phyloP scores from a whole-genome alignment of 371 early-diverging fungal species.

The Lichtheimia ramosa region DNA sequence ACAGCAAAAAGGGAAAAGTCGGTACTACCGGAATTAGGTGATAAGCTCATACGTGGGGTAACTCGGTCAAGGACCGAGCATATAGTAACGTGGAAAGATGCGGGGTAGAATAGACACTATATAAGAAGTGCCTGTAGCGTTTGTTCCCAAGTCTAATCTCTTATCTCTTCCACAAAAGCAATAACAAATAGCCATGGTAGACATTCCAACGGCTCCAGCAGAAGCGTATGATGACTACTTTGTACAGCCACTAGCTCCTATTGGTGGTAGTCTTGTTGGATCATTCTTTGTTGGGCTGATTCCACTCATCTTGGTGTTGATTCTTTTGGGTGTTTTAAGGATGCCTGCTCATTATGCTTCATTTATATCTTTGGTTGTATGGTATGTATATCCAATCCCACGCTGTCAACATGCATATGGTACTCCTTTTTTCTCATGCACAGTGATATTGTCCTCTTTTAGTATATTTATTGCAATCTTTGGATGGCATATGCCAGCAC shows the following conservation, averaged over 20 bases:
- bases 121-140: too few relatives aligned
- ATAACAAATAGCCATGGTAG: slow-evolving; percentile 17
- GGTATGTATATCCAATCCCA: slow-evolving; percentile 19
- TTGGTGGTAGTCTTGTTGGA: slow-evolving; percentile 40
- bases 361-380: slow-evolving; percentile 29
- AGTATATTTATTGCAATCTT: slow-evolving; percentile 57
- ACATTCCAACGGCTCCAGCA: slow-evolving; percentile 25
- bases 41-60: too few relatives aligned
- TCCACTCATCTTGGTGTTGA: slow-evolving; percentile 37
- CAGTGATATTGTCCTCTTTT: neutral
- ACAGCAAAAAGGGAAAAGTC: too few relatives aligned
- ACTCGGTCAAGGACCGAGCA: too few relatives aligned
- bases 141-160: too few relatives aligned
- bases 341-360: slow-evolving; percentile 42
- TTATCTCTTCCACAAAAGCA: too few relatives aligned
- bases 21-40: too few relatives aligned
- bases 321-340: slow-evolving; percentile 36
- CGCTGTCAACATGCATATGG: neutral
- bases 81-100: too few relatives aligned
- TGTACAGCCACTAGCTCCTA: slow-evolving; percentile 40
- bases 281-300: slow-evolving; percentile 52
- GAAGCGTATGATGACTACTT: slow-evolving; percentile 34
- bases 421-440: slow-evolving; percentile 1
- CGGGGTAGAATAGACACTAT: too few relatives aligned
- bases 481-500: slow-evolving; percentile 57